These are phyloP conservation scores for Heterobasidion occidentale DNA, from an alignment of 1,284 basidiomycete species.

Conservation along the genomic window DNA sequence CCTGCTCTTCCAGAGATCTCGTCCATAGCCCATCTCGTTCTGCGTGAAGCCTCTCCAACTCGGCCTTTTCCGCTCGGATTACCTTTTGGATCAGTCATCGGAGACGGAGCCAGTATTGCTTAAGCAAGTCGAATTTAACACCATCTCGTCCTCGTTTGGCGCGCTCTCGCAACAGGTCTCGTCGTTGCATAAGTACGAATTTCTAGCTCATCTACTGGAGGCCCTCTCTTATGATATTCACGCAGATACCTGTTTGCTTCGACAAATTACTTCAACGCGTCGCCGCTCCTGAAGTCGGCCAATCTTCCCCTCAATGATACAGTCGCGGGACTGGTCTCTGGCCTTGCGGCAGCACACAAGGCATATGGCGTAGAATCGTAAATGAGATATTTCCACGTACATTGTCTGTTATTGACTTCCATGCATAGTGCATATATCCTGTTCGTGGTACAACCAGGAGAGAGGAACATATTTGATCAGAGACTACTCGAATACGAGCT, in stretches of 20 bases:
- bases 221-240: neutral
- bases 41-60: conserved; percentile 67
- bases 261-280: conserved; percentile 60
- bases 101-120: conserved; percentile 39
- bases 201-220: neutral
- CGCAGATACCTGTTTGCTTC: conserved; percentile 58
- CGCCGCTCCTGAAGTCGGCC: conserved; percentile 42
- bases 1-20: neutral
- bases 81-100: conserved; percentile 69
- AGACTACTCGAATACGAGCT: conserved; percentile 84
- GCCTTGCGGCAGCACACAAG: conserved; percentile 74
- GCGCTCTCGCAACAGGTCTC: conserved; percentile 69
- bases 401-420: neutral
- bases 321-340: conserved; percentile 61
- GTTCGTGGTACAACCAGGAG: conserved; percentile 84
- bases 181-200: conserved; percentile 68
- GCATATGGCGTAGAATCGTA: conserved; percentile 60
- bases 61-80: conserved; percentile 95
- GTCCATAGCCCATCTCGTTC: neutral
- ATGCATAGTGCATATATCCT: conserved; percentile 60
- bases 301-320: conserved; percentile 77
- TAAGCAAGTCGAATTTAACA: conserved; percentile 99
- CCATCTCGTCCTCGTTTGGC: conserved; percentile 91
- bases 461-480: conserved; percentile 97
- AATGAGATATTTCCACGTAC: conserved; percentile 6